Percentiles rank a stretch among this genome's conserved stretches.
Conservation (phyloP, 1,284 basidiomycete genomes). For the Ceratobasidium sp. region DNA sequence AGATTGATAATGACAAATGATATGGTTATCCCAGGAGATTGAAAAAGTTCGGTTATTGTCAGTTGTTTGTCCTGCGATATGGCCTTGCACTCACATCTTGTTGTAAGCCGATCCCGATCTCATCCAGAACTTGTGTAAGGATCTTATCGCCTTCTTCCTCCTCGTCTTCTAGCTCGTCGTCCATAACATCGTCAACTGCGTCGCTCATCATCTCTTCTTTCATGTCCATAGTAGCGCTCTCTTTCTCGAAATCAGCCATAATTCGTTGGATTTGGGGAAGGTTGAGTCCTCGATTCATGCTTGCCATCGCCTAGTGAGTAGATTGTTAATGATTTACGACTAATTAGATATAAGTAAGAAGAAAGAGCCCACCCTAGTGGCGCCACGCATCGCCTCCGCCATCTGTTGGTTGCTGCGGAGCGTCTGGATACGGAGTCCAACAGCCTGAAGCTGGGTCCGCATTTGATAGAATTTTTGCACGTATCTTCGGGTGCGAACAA, state of each 20-base stretch:
- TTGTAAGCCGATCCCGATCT: constrained; percentile 93
- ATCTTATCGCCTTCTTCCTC: constrained; percentile 98
- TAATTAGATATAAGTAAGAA: background rate
- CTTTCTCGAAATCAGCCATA: constrained; percentile 98
- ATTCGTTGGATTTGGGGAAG: constrained; percentile 95
- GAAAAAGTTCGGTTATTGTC: too few species aligned
- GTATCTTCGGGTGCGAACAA: constrained; percentile 95
- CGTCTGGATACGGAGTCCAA: constrained; percentile 96
- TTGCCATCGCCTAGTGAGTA: constrained; percentile 87
- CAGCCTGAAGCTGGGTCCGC: constrained; percentile 98
- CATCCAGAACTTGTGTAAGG: constrained; percentile 95
- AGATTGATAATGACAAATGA: background rate
- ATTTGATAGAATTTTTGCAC: constrained; percentile 99
- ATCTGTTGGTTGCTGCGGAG: constrained; percentile 98
- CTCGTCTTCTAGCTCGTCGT: constrained; percentile 92
- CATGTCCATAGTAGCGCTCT: constrained; percentile 99
- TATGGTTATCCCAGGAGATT: constrained; percentile 4
- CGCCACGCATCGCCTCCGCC: constrained; percentile 99
- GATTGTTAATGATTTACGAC: constrained; percentile 7
- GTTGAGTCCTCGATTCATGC: constrained; percentile 97
- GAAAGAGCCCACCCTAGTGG: constrained; percentile 80
- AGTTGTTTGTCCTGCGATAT: too few species aligned
- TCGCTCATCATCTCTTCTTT: constrained; percentile 99
- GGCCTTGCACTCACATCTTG: constrained; percentile 78
- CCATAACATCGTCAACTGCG: constrained; percentile 98